Evolutionary conservation across 1,284 basidiomycete genomes (phyloP), one percentile per base, ranked within the genome.

Genomic region (Xerocomus amazonicus): DNA sequence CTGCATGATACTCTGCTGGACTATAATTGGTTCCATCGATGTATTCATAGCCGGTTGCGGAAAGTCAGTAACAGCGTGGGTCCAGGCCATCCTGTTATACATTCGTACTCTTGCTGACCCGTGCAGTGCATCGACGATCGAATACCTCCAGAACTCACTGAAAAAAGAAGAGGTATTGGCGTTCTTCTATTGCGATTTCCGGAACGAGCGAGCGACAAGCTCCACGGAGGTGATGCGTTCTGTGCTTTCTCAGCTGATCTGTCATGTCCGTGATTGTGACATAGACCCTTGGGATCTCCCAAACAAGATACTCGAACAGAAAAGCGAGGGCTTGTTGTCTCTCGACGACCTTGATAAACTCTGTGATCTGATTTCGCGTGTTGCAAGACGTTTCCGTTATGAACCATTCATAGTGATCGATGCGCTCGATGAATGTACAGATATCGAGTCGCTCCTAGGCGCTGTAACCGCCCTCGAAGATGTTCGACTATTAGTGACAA

Each of bases 401-500:
- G 29, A 31, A 7, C 29, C 29, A 9, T 12, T 31, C 29, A 12
- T 31, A 31, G 29, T 31, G 29, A 31, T 31, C 6, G 29, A 31
- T 31, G 29, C 29, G 12, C 29, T 31, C 12, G 29, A 31, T 12
- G 29, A 31, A 31, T 31, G 29, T 31, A 8, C 29, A 9, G 34
- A 51, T 19, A 16, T 51, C 14, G 34, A 42, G 16, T 8, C 16
- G 3, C 39, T 50, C 16, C 28, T 46, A 12, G 19, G 19, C 4
- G 19, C 19, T 23, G 19, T 23, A 23, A 23, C 4, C 19, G 19
- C 19, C 19, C 19, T 23, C 19, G 19, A 23, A 23, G 19, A 23
- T 23, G 35, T 47, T 13, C 50, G 35, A 6, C 6, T 51, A 6
- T 31, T 51, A 13, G 45, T 51, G n/a, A 49, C 43, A 4, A 41